Conservation (phyloP, 2,329 filamentous ascomycete species). For the Colletotrichum cordylinicola region DNA sequence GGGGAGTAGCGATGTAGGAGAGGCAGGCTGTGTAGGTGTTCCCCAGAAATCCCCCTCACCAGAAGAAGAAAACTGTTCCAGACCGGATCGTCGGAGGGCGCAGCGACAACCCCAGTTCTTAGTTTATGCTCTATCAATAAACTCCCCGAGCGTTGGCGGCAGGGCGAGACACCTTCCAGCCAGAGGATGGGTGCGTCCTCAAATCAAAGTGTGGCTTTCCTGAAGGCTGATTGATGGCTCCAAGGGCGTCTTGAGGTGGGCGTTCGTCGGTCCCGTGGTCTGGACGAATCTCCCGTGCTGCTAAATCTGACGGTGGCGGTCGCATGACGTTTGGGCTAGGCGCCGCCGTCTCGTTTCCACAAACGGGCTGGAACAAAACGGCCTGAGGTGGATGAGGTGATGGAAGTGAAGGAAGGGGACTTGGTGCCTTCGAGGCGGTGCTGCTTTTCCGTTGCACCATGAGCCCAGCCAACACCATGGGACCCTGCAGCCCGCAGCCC, state of each 20-base stretch:
- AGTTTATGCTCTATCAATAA: not conserved
- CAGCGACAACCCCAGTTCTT: not conserved
- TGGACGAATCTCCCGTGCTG: not conserved
- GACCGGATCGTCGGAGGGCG: conserved; percentile 4
- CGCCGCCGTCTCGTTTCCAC: not conserved
- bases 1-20: not conserved
- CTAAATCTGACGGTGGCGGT: not conserved
- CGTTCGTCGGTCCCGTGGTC: not conserved
- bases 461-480: not conserved
- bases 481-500: not conserved
- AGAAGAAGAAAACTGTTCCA: not conserved
- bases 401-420: not conserved
- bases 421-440: not conserved
- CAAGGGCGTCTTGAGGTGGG: not conserved
- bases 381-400: not conserved
- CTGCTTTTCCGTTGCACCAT: not conserved
- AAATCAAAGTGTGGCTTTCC: not conserved
- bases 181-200: not conserved
- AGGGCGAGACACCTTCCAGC: not conserved
- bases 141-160: not conserved
- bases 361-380: not conserved
- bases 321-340: conserved; percentile 1
- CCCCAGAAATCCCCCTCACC: not conserved
- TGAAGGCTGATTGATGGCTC: conserved; percentile 2
- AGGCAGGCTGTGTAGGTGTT: not conserved